Conservation (phyloP, 768 basidiomycete genomes). For the Pisolithus orientalis region DNA sequence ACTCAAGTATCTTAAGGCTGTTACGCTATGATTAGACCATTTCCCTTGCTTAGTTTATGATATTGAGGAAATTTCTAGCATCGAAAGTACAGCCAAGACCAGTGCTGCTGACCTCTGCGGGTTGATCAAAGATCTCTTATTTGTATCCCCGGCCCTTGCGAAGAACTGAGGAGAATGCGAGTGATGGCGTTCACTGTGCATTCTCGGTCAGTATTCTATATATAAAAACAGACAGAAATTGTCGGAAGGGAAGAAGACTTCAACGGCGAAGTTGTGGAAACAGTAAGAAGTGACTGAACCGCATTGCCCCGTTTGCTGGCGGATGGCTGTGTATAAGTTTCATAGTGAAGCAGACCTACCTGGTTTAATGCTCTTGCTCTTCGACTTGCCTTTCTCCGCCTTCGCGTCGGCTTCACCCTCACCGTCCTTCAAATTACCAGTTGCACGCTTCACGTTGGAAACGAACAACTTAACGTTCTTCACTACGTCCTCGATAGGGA, state of each 20-base stretch:
- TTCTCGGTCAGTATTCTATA: background rate
- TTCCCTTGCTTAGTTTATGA: too few relatives aligned
- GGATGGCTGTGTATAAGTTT: too few relatives aligned
- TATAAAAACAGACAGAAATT: background rate
- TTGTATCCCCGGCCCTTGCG: constrained; percentile 84
- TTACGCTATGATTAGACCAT: background rate
- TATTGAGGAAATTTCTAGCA: background rate
- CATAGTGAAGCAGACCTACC: constrained; percentile 14
- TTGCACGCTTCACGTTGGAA: constrained; percentile 64
- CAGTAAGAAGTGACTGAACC: too few relatives aligned
- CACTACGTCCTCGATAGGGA: constrained; percentile 67
- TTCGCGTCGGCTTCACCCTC: constrained; percentile 33
- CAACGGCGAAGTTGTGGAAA: background rate
- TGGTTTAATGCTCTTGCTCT: constrained; percentile 41
- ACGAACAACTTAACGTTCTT: constrained; percentile 78
- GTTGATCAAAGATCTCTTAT: constrained; percentile 62
- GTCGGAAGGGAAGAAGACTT: background rate
- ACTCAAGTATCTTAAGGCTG: background rate
- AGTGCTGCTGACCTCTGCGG: constrained; percentile 5
- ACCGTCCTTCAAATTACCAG: constrained; percentile 57
- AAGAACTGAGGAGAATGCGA: constrained; percentile 80
- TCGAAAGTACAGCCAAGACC: constrained; percentile 13
- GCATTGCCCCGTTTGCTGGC: too few relatives aligned
- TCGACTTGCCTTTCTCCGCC: constrained; percentile 32
- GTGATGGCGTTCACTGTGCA: constrained; percentile 62